Percentiles rank a stretch among this genome's conserved stretches.
Evolutionary conservation across 2,329 filamentous ascomycete genomes (phyloP).

Genomic region (Aureobasidium melanogenum): DNA sequence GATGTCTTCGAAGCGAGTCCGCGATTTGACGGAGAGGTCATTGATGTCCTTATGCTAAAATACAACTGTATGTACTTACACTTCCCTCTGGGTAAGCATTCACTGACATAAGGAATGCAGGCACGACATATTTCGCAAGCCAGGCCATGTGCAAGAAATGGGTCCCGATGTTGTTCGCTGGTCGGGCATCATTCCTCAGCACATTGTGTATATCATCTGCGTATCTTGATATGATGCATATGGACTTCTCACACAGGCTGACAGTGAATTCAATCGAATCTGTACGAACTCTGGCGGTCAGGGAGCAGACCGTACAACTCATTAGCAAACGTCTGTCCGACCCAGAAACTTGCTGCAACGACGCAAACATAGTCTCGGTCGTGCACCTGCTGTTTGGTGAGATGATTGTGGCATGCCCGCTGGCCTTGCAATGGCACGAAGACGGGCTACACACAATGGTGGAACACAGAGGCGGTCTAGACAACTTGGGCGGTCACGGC

Average conservation of each 20-base stretch:
- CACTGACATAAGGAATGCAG: constrained; percentile 11
- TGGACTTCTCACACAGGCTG: constrained; percentile 4
- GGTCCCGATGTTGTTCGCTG: constrained; percentile 21
- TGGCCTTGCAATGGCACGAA: constrained; percentile 20
- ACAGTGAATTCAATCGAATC: not conserved
- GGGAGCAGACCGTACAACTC: constrained; percentile 13
- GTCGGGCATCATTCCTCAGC: constrained; percentile 22
- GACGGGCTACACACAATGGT: constrained; percentile 24
- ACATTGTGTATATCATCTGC: constrained; percentile 25
- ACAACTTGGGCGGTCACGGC: constrained; percentile 20
- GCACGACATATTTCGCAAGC: constrained; percentile 21
- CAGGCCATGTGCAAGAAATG: constrained; percentile 20
- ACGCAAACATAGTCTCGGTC: constrained; percentile 25
- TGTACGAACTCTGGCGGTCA: constrained; percentile 10
- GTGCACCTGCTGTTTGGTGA: constrained; percentile 24
- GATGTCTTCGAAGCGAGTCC: constrained; percentile 3
- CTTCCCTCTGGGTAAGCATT: not conserved
- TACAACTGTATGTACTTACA: constrained; percentile 21
- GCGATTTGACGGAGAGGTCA: not conserved
- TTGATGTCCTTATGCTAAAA: constrained; percentile 22
- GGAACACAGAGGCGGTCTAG: constrained; percentile 21
- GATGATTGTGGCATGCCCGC: constrained; percentile 22
- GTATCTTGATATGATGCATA: constrained; percentile 26
- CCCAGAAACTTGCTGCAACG: constrained; percentile 18
- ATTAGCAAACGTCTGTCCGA: constrained; percentile 23